Base-by-base conservation (phyloP, 257 asterid genomes). In the Nicotiana obtusifolia region DNA sequence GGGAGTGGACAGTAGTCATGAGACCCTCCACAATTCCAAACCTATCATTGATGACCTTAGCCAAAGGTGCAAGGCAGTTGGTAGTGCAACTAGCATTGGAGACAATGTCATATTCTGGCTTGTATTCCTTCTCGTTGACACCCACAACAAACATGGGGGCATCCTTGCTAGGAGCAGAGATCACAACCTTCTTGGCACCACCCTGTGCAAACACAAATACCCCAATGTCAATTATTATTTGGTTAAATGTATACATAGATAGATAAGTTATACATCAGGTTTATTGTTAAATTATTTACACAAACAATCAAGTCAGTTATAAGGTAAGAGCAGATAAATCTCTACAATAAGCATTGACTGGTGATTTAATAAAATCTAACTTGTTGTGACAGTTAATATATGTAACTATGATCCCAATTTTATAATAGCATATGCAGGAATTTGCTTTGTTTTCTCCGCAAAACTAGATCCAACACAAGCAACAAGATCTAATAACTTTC, bases 1-100 rank as follows among this genome's bases (percentile, higher is more conserved):
- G 91, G 28, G 97, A 65, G 87, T 93, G 97, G 69, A 93, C 92
- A 15, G 97, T 91, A 71, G 94, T 92, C 95, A 93, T 93, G 15
- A 92, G 90, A 24, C 94, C 97, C 86, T 91, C 97, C 17, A 91
- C 97, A 76, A 91, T 93, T 64, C 97, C 97, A 56, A 91, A 93
- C 88, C 92, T 89, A 77, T 93, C 97, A 17, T 92, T 60, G 41
- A 92, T 90, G 35, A 93, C 91, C 97, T 91, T 91, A 81, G 95
- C 97, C 84, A 89, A 87, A 73, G 97, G 93, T 62, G 97, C 97
- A 77, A 91, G 97, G 80, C 97, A 93, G 66, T 93, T 93, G 57
- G 95, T 91, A 28, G 97, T 93, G 86, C 97, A 91, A 87, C 97
- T 93, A 44, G 97, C 95, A 60, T 93, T 93, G 56, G 97, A 93